phyloP scores from a whole-genome alignment of 306 rosid species.

The Trifolium subterraneum region DNA sequence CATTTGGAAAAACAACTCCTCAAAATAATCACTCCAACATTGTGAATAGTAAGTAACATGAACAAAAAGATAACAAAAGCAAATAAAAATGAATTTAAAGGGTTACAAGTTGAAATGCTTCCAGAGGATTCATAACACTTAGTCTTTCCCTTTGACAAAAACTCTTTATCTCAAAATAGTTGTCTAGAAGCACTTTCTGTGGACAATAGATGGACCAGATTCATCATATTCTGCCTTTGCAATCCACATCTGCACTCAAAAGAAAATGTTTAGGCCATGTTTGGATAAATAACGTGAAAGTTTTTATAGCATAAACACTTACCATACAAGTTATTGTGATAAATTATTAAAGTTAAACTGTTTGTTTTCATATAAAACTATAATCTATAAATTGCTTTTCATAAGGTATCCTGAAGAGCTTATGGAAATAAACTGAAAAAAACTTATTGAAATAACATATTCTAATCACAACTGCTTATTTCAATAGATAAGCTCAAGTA shows the following conservation, averaged over 20 bases:
- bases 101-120: conserved; percentile 49
- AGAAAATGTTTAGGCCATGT: neutral
- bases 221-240: conserved; percentile 98
- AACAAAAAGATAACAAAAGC: conserved; percentile 55
- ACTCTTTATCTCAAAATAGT: conserved; percentile 44
- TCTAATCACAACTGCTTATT: too few species aligned
- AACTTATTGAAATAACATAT: too few species aligned
- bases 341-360: neutral
- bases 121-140: conserved; percentile 41
- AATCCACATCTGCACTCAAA: conserved; percentile 92
- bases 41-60: conserved; percentile 52
- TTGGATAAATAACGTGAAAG: too few species aligned
- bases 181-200: conserved; percentile 92
- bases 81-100: conserved; percentile 45
- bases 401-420: neutral
- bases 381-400: neutral
- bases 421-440: neutral
- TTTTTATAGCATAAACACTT: too few species aligned
- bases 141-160: conserved; percentile 49
- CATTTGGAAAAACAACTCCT: conserved; percentile 50
- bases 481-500: too few species aligned
- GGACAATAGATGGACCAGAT: conserved; percentile 97
- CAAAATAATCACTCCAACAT: conserved; percentile 60
- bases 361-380: too few species aligned
- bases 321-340: too few species aligned